Base-by-base conservation (phyloP, 2,329 filamentous ascomycete species). In the Hypocreales sp. region DNA sequence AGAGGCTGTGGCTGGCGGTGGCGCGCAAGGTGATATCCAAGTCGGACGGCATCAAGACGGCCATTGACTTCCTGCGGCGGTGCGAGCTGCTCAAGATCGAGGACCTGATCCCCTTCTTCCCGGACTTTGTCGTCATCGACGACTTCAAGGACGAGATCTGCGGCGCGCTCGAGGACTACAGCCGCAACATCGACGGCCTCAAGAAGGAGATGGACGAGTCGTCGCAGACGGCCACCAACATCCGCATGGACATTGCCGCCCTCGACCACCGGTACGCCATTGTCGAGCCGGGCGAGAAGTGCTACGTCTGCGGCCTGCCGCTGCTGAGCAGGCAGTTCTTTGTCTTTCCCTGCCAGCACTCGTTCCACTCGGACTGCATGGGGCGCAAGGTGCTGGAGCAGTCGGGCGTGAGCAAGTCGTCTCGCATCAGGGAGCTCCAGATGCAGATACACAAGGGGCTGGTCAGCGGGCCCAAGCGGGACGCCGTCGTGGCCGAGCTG, bases 111-210 rank as follows among this genome's bases (percentile, higher is more conserved):
- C 90, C 90, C 0, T 94, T 98, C 60, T 98, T 98, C 56, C 90
- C 90, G 0, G 90, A 98, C 49, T 98, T 98, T 47, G 84, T 95
- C 15, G 80, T 95, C 27, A 95, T 98, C 35, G 90, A 98, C 47
- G 90, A 95, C 51, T 98, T 98, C 66, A 94, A 95, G 48, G 86
- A 95, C 36, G 90, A 98, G 49, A 95, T 98, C 20, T 98, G 90
- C 55, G 64, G 72, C 0, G 90, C 92, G 1, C 66, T 98, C 2
- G 90, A 98, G 52, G 81, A 92, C 36, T 98, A 98, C 56, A 80
- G 75, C 25, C 78, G 81, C 20, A 83, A 82, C 39, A 98, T 98
- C 39, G 90, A 95, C 44, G 64, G 62, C 2, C 60, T 98, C 21
- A 84, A 86, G 45, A 73, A 77, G 37, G 87, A 95, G 51, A 98